A percentile compares a stretch with the other conserved stretches of the same genome.
phyloP scores from a whole-genome alignment of 306 rosid genomes.

The Fragaria iinumae region DNA sequence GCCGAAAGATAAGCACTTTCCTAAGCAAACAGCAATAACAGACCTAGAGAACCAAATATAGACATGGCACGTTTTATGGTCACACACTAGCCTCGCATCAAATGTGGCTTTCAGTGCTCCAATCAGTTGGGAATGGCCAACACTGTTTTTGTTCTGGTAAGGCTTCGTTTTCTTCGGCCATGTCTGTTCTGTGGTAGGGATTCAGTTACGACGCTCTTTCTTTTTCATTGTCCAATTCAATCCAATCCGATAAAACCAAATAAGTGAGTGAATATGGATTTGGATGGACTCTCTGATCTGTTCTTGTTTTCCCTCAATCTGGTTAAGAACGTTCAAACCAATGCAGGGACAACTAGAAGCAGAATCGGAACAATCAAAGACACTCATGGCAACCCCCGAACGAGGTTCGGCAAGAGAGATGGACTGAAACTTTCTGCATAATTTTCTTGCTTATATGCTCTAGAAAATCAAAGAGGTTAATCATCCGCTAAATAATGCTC shows the following conservation, averaged over 20 bases:
- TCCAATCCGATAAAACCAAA: neutral
- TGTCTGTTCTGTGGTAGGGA: neutral
- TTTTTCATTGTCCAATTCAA: neutral
- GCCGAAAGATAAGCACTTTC: neutral
- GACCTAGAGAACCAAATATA: neutral
- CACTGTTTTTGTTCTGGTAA: neutral
- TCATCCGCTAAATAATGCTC: neutral
- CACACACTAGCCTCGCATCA: neutral
- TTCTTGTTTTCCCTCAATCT: neutral
- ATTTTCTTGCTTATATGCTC: neutral
- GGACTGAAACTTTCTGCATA: neutral
- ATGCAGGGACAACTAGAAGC: neutral
- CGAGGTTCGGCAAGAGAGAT: neutral
- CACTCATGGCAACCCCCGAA: neutral
- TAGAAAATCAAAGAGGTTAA: neutral
- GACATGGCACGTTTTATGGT: slow-evolving; percentile 14
- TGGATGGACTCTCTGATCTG: neutral
- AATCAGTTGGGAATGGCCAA: slow-evolving; percentile 5
- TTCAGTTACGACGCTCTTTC: slow-evolving; percentile 1
- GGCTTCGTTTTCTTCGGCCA: neutral
- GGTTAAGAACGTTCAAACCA: neutral
- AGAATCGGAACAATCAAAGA: neutral
- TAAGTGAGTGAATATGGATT: neutral
- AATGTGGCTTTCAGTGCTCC: slow-evolving; percentile 1
- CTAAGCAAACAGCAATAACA: neutral